A percentile compares a stretch with the other conserved stretches of the same genome.
Conservation (phyloP, 2,329 filamentous ascomycete species). For the Nemania sp. region DNA sequence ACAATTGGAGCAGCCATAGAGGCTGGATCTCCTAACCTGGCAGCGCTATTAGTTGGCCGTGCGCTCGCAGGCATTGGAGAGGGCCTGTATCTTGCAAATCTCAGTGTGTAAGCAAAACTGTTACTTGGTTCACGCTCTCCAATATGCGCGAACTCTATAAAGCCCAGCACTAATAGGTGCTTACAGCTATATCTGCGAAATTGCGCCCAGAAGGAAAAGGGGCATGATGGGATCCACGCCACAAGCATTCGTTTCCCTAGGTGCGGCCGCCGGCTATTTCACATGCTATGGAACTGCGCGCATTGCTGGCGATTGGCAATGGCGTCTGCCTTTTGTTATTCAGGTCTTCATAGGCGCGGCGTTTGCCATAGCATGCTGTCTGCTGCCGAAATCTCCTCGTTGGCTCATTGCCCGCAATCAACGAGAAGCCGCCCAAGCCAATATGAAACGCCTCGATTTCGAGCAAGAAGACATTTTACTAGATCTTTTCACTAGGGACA, state of each 20-base stretch:
- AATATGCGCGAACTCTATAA: too few species aligned
- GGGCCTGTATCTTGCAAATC: slow-evolving; percentile 60
- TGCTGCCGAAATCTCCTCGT: slow-evolving; percentile 58
- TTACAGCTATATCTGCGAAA: slow-evolving; percentile 67
- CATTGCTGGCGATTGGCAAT: slow-evolving; percentile 53
- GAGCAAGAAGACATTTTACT: slow-evolving; percentile 47
- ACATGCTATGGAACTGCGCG: slow-evolving; percentile 58
- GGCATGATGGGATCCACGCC: slow-evolving; percentile 56
- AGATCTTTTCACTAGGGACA: slow-evolving; percentile 51
- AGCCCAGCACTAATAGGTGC: too few species aligned
- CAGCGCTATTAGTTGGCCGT: slow-evolving; percentile 59
- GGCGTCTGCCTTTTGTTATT: slow-evolving; percentile 59
- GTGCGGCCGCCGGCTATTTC: slow-evolving; percentile 60
- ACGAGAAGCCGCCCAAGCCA: slow-evolving; percentile 51
- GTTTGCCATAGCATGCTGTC: slow-evolving; percentile 45
- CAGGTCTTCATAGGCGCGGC: slow-evolving; percentile 46
- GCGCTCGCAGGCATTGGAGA: slow-evolving; percentile 61
- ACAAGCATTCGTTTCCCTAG: slow-evolving; percentile 55
- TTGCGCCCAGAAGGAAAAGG: slow-evolving; percentile 54
- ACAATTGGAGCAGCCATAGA: slow-evolving; percentile 57
- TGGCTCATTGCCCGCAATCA: slow-evolving; percentile 58
- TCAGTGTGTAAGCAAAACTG: slow-evolving; percentile 58
- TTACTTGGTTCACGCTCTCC: too few species aligned
- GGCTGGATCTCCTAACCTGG: slow-evolving; percentile 49
- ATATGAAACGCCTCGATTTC: too few species aligned